A percentile compares a stretch with the other conserved stretches of the same genome.
Evolutionary conservation across 208 protist genomes (phyloP).

Genomic region (Trichomonas tenax): DNA sequence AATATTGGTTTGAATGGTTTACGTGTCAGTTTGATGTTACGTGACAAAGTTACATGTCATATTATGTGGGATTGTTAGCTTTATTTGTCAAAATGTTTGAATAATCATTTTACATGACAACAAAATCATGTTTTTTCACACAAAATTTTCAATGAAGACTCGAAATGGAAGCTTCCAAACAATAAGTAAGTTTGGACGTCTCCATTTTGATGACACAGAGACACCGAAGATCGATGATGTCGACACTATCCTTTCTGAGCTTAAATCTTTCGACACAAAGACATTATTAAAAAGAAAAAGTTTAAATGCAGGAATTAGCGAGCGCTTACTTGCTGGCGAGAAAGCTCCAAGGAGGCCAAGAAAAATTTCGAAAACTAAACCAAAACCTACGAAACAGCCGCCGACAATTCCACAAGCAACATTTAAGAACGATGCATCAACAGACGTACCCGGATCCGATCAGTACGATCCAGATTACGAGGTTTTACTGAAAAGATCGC

Average conservation of each 20-base stretch:
- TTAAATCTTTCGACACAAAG: not conserved
- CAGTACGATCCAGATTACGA: not conserved
- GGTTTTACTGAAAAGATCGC: not conserved
- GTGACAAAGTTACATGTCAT: too few species aligned
- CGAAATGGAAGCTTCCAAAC: not conserved
- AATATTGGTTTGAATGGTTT: too few species aligned
- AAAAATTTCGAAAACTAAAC: not conserved
- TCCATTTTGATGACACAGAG: not conserved
- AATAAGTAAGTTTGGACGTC: not conserved
- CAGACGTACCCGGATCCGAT: not conserved
- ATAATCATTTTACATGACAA: too few species aligned
- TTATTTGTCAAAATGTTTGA: too few species aligned
- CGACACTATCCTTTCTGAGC: not conserved
- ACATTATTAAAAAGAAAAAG: not conserved
- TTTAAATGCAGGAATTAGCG: not conserved
- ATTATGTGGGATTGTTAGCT: too few species aligned
- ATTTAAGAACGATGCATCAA: not conserved
- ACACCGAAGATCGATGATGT: not conserved
- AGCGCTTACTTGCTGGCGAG: too few species aligned
- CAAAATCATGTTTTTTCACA: too few species aligned
- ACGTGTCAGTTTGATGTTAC: too few species aligned
- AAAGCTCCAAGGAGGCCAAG: not conserved
- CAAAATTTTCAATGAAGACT: not conserved
- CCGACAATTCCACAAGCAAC: not conserved
- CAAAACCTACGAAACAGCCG: not conserved